Evolutionary conservation across 257 asterid species (phyloP), one percentile per base, ranked within the genome.

Genomic region (Primulina eburnea): DNA sequence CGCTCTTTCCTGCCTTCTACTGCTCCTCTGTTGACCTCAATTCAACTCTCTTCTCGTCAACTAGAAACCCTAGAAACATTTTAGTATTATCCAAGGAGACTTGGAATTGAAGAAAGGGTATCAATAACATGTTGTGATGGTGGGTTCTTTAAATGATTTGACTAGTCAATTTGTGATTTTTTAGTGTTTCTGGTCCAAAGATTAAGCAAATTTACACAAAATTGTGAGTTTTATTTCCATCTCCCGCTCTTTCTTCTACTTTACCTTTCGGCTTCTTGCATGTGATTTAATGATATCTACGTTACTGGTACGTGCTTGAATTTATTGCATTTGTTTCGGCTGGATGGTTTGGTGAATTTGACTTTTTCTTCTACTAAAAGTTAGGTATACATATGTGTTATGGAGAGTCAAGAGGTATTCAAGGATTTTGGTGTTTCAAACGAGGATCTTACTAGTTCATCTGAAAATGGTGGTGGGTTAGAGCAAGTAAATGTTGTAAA

Each of bases 21-120:
- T 18, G 81, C 85, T 76, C 61, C 28, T 37, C 55, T 2, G 29
- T 47, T 24, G 21, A 34, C 28, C 20, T 33, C 60, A 73, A 24
- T 67, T 68, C 58, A 4, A 60, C 64, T 26, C 71, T 59, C 65
- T 20, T 72, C 26, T 24, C 26, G 1, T 24, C 26, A 24, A 24
- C 56, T 73, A 69, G 43, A 79, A 84, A 76, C 92, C 89, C 88
- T 84, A 83, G 81, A 79, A 71, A 62, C 71, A 47, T 16, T 52
- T 69, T 9, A 24, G 26, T 24, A 24, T 24, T 24, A 24, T 24
- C 26, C 26, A 1, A 24, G 28, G 7, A 29, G 34, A 65, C 35
- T 68, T 62, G 53, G 2, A 4, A 9, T 73, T 37, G 37, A 57
- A 61, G 69, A 75, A 62, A 63, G 62, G 16, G 34, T 60, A 58